Percentiles rank a stretch among this genome's conserved stretches.
Evolutionary conservation across 768 basidiomycete species (phyloP).

Genomic region (Pleurotus citrinopileatus): DNA sequence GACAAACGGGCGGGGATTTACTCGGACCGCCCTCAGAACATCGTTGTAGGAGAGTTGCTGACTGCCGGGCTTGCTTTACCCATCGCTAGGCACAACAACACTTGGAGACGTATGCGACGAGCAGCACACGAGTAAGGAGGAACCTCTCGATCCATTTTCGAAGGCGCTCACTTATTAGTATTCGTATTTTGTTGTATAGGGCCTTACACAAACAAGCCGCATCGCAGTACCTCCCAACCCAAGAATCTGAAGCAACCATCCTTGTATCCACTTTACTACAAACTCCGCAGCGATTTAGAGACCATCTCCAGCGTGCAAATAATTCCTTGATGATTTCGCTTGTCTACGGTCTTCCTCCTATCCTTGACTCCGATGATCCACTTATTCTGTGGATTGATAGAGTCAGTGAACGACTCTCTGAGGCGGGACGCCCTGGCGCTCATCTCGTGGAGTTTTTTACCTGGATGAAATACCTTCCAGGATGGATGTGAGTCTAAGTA

Average conservation of each 20-base stretch:
- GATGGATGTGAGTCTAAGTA: not conserved
- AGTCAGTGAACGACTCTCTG: conserved; percentile 13
- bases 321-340: conserved; percentile 14
- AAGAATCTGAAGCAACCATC: not conserved
- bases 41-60: not conserved
- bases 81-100: not conserved
- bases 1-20: not conserved
- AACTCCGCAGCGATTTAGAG: not conserved
- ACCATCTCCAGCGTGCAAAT: not conserved
- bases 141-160: no score
- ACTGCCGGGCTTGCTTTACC: not conserved
- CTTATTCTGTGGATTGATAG: conserved; percentile 20
- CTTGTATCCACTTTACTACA: conserved; percentile 2
- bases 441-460: conserved; percentile 32
- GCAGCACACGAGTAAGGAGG: not conserved
- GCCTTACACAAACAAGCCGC: not conserved
- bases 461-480: conserved; percentile 22
- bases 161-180: not conserved
- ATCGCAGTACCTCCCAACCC: not conserved
- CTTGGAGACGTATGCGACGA: not conserved
- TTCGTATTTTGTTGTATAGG: not conserved
- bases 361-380: conserved; percentile 12
- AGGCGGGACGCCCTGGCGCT: conserved; percentile 29
- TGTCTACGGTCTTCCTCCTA: conserved; percentile 13
- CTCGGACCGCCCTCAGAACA: not conserved